Evolutionary conservation across 2,329 filamentous ascomycete species (phyloP), one percentile per base, ranked within the genome.

Genomic region (Fusarium aywerte): DNA sequence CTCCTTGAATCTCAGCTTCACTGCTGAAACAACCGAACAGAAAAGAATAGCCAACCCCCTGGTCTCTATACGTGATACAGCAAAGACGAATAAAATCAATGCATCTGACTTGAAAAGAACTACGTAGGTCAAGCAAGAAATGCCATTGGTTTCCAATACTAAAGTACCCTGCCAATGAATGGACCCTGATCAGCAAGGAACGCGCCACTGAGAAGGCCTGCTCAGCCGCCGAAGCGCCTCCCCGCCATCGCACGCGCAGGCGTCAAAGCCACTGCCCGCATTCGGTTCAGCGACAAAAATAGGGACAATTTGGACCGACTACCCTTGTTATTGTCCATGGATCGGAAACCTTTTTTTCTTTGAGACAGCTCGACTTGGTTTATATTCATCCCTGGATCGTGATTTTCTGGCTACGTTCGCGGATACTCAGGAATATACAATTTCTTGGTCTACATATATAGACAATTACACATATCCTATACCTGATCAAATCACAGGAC

Each of bases 221-320:
- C 65, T 67, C 57, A 68, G 65, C 65, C 65, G 61, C 65, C 53
- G 52, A 65, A 65, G 60, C 61, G 60, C 59, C 51, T 35, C 60
- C 56, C 58, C 33, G 20, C 58, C 54, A 50, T 68, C 60, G 50
- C 33, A 47, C 47, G 45, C 44, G 39, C 42, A 52, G 52, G 64
- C 39, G 48, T 54, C 60, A 70, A 57, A 70, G 60, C 63, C 67
- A 70, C 60, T 54, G 43, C 65, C 64, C 64, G 67, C 67, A 67
- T 58, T 62, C 21, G 48, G 53, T 55, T 52, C 43, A 55, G 45
- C 40, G 59, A 58, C 63, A 58, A 68, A 69, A 69, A 69, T 69
- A 70, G 64, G 63, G 67, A 61, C 53, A 67, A n/a, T 21, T 45
- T 55, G 39, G 20, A 21, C 48, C 18, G 35, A n/a, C 58, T 43